phyloP scores from a whole-genome alignment of 108 stramenopile species.

The Nitzschia inconspicua region DNA sequence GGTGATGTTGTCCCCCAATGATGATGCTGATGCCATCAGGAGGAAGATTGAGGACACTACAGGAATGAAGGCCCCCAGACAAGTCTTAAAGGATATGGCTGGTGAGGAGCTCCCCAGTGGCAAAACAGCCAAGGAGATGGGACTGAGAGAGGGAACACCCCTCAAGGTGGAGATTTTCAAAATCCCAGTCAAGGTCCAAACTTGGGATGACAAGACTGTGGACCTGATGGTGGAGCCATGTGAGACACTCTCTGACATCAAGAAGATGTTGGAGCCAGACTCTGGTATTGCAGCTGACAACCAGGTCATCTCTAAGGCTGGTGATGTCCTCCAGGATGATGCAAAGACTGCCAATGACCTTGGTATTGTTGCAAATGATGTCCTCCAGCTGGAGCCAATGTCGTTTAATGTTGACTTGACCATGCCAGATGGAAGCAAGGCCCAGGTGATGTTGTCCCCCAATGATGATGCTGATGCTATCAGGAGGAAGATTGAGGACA shows the following conservation, averaged over 20 bases:
- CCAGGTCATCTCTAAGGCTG: not conserved
- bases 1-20: not conserved
- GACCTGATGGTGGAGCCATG: conserved; percentile 14
- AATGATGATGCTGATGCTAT: conserved; percentile 3
- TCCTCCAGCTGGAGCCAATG: conserved; percentile 19
- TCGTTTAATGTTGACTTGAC: conserved; percentile 1
- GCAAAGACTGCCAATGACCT: conserved; percentile 9
- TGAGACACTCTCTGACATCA: conserved; percentile 3
- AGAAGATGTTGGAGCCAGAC: conserved; percentile 15
- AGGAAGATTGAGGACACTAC: conserved; percentile 10
- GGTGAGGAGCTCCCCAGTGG: conserved; percentile 13
- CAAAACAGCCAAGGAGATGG: conserved; percentile 11
- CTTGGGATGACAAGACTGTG: conserved; percentile 8
- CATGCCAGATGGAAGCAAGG: conserved; percentile 17
- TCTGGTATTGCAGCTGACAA: conserved; percentile 18
- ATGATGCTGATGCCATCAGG: conserved; percentile 7
- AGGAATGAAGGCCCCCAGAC: conserved; percentile 12
- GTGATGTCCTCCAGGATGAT: not conserved
- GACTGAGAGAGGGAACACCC: conserved; percentile 7
- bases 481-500: conserved; percentile 8
- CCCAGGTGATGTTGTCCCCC: conserved; percentile 4
- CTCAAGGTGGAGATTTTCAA: conserved; percentile 17
- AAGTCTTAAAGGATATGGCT: conserved; percentile 12
- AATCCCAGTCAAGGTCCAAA: conserved; percentile 22
- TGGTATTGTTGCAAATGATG: conserved; percentile 12